Base-by-base conservation (phyloP, 805 yeast species). In the Wickerhamiella australiensis region DNA sequence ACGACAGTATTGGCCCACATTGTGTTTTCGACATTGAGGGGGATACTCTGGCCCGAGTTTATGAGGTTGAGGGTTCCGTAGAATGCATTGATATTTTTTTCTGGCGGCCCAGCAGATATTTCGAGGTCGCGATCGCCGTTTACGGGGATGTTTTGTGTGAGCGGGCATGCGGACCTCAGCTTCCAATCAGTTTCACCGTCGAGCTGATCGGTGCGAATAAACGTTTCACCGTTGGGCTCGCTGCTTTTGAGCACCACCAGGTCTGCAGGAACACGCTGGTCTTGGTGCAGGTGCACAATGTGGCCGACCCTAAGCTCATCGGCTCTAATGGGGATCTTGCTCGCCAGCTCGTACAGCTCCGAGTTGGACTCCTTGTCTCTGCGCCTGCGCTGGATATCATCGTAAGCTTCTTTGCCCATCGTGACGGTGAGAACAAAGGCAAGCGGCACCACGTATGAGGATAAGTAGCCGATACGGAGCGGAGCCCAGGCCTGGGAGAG, bases 181-280 rank as follows among this genome's bases (percentile, higher is more conserved):
- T 92, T 92, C 99, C 99, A 92, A 67, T 92, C 99, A 5, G 99
- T 92, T 65, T 92, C 99, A 61, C 99, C 99, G 65, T 92, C 99
- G 46, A 92, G 71, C 67, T 92, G 99, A 68, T 92, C 99, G 0
- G 99, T 92, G 59, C 94, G 84, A 55, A 92, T 85, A 59, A 94
- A 92, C 1, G 88, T 75, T 61, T 92, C 99, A 6, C 96, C 96
- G 2, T 72, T 61, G 2, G 69, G 65, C 61, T 85, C 96, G 50
- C 86, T 79, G 0, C 95, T 80, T 61, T 85, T 94, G 41, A 92
- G 67, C 23, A 92, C 65, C 6, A 92, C 69, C 78, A 87, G 73
- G 65, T 92, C 99, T 0, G 98, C 97, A 0, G 99, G 99, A 1
- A 92, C 77, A 49, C 98, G 76, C 51, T 76, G 78, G 60, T 83